Evolutionary conservation across 345 rosid species (phyloP).

Genomic region (Microcos paniculata): DNA sequence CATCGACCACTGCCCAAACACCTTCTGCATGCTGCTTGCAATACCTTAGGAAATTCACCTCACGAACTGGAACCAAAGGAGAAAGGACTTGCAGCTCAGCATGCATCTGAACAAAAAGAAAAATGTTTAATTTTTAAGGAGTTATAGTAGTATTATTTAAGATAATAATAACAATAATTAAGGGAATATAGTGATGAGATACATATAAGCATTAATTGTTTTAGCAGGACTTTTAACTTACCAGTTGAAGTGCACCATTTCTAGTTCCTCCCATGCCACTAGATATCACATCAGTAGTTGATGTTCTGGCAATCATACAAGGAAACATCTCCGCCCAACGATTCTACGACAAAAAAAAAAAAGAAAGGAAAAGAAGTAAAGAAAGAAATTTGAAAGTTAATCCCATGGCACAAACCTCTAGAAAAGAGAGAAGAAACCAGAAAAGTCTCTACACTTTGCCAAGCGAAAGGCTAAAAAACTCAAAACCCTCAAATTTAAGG

Average conservation of each 20-base stretch:
- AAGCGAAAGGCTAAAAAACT: background rate
- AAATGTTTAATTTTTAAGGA: too few relatives aligned
- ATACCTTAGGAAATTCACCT: constrained; percentile 77
- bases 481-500: background rate
- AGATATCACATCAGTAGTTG: constrained; percentile 76
- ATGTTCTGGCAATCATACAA: constrained; percentile 69
- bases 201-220: background rate
- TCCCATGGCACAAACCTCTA: background rate
- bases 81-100: constrained; percentile 90
- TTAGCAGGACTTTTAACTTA: constrained; percentile 25
- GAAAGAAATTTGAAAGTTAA: background rate
- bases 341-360: constrained; percentile 41
- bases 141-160: background rate
- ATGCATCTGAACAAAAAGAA: constrained; percentile 57
- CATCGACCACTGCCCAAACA: constrained; percentile 96
- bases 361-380: too few relatives aligned
- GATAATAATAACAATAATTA: background rate
- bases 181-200: background rate
- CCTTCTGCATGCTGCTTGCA: constrained; percentile 96
- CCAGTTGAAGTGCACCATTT: constrained; percentile 93
- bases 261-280: constrained; percentile 88
- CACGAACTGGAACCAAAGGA: constrained; percentile 92
- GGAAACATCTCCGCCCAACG: constrained; percentile 99
- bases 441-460: background rate
- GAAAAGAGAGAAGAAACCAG: background rate